Percentiles rank a stretch among this genome's conserved stretches.
These are phyloP conservation scores for Ananas comosus DNA, from an alignment of 176 grass and related monocot species.

Conservation along the genomic window DNA sequence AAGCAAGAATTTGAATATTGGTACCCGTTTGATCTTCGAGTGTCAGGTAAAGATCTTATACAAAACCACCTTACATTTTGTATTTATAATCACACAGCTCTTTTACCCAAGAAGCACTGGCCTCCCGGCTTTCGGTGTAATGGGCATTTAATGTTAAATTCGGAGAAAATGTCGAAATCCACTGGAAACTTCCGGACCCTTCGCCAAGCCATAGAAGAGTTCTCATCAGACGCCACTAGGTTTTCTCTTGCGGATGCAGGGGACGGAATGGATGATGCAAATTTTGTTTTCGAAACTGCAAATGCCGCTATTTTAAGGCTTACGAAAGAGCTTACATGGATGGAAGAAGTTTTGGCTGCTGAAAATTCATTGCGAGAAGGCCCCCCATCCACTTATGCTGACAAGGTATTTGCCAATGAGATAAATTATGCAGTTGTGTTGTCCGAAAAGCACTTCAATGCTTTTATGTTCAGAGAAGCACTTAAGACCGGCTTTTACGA, in stretches of 20 bases:
- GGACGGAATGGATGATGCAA: conserved; percentile 86
- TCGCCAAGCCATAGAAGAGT: conserved; percentile 45
- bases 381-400: conserved; percentile 44
- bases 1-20: conserved; percentile 82
- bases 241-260: conserved; percentile 85
- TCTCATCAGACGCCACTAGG: conserved; percentile 69
- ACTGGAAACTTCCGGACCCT: conserved; percentile 80
- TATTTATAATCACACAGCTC: conserved; percentile 68
- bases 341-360: conserved; percentile 61
- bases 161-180: conserved; percentile 83
- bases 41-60: conserved; percentile 79
- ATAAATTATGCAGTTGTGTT: conserved; percentile 52
- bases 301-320: conserved; percentile 73
- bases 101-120: conserved; percentile 62
- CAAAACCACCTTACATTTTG: conserved; percentile 83
- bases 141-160: conserved; percentile 85
- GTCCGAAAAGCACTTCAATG: conserved; percentile 58
- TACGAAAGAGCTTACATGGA: conserved; percentile 77
- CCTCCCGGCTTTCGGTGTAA: conserved; percentile 70
- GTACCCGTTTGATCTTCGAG: conserved; percentile 75
- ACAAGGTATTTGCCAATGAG: conserved; percentile 71
- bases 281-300: conserved; percentile 88
- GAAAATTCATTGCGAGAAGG: conserved; percentile 45
- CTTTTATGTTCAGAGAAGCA: conserved; percentile 74
- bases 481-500: conserved; percentile 79